These are phyloP conservation scores for Magnusiomyces fungicola DNA, from an alignment of 1,139 yeast genomes.

Conservation along the genomic window DNA sequence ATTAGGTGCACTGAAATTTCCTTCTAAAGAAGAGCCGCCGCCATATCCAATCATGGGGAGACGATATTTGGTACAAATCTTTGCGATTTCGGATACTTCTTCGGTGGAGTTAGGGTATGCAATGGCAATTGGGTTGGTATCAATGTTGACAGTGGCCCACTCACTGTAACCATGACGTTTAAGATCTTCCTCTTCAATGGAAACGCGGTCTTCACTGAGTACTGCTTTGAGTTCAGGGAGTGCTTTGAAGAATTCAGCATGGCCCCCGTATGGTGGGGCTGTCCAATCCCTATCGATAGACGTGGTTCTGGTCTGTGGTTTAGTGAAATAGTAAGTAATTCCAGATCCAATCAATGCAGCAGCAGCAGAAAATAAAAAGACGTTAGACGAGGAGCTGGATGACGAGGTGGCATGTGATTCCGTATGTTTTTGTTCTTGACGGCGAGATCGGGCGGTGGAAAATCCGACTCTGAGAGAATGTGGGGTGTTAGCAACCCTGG, in stretches of 20 bases:
- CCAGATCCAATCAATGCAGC: background rate
- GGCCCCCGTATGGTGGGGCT: constrained; percentile 35
- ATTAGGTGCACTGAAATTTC: constrained; percentile 76
- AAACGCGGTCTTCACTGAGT: constrained; percentile 30
- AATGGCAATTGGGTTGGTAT: constrained; percentile 27
- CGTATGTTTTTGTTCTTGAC: too few species aligned
- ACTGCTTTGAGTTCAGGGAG: constrained; percentile 37
- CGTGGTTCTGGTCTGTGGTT: background rate
- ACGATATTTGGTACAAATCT: constrained; percentile 51
- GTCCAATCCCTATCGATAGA: constrained; percentile 22
- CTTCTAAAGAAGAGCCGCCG: constrained; percentile 86
- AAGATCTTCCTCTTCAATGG: constrained; percentile 30
- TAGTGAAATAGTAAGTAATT: constrained; percentile 1
- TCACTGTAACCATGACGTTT: constrained; percentile 31
- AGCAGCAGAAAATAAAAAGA: background rate
- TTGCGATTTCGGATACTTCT: constrained; percentile 57
- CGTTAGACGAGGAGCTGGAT: background rate
- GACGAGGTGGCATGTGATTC: too few species aligned
- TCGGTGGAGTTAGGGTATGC: constrained; percentile 62
- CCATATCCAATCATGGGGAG: constrained; percentile 80
- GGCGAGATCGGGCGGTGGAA: too few species aligned
- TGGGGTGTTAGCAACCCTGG: too few species aligned
- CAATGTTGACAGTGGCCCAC: constrained; percentile 30
- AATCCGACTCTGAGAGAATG: too few species aligned
- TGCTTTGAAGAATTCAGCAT: constrained; percentile 38